phyloP scores from a whole-genome alignment of 495 filamentous ascomycete genomes.

The Penicillium parvum region DNA sequence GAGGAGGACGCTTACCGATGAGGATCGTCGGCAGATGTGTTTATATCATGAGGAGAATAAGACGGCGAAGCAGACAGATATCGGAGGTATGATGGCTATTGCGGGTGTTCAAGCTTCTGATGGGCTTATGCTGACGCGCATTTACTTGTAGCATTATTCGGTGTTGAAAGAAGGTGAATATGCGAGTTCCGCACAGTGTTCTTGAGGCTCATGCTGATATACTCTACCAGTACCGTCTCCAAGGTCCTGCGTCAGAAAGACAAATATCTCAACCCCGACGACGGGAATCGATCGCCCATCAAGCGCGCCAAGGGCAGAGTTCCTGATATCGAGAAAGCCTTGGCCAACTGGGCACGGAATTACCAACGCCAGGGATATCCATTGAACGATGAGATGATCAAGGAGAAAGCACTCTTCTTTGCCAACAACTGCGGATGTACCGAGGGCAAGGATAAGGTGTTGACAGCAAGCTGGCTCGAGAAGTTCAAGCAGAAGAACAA shows the following conservation, averaged over 20 bases:
- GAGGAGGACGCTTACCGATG: slow-evolving; percentile 87
- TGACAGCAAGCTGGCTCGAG: slow-evolving; percentile 79
- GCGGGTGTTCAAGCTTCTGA: slow-evolving; percentile 2
- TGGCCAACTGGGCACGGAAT: slow-evolving; percentile 83
- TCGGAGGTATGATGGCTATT: slow-evolving; percentile 64
- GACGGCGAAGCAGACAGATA: slow-evolving; percentile 94
- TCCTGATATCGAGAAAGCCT: slow-evolving; percentile 91
- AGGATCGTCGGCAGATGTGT: slow-evolving; percentile 90
- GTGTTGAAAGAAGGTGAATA: slow-evolving; percentile 91
- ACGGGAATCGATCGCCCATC: slow-evolving; percentile 81
- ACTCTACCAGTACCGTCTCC: slow-evolving; percentile 78
- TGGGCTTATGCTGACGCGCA: slow-evolving; percentile 23
- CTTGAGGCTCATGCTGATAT: slow-evolving; percentile 22
- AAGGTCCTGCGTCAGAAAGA: slow-evolving; percentile 96
- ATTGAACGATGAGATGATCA: slow-evolving; percentile 77
- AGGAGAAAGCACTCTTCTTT: slow-evolving; percentile 84
- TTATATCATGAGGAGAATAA: slow-evolving; percentile 93
- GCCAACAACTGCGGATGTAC: slow-evolving; percentile 68
- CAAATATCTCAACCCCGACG: slow-evolving; percentile 88
- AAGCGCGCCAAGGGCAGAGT: slow-evolving; percentile 88
- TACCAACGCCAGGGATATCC: slow-evolving; percentile 70
- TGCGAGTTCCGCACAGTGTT: not conserved
- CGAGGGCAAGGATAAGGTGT: slow-evolving; percentile 72
- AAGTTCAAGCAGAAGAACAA: slow-evolving; percentile 96
- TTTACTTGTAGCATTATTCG: slow-evolving; percentile 69